Conservation (phyloP, 805 yeast genomes). For the Komagataella ulmi region DNA sequence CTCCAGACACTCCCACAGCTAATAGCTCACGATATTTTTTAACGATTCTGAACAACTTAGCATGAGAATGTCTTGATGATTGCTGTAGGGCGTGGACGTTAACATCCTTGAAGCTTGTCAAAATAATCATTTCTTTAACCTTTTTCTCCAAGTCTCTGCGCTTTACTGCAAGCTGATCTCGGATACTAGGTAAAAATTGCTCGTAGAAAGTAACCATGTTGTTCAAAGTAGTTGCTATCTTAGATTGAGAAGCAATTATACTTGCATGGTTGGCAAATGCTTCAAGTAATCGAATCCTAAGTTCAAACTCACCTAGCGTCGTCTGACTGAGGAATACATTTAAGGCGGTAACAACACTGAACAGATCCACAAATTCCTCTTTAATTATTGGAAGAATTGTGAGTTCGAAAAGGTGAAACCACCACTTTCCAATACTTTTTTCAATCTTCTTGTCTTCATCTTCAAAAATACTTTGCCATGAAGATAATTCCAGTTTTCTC, state of each 20-base stretch:
- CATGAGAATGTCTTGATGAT: conserved; percentile 85
- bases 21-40: conserved; percentile 65
- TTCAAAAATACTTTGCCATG: conserved; percentile 70
- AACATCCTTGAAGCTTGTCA: conserved; percentile 97
- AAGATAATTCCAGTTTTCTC: conserved; percentile 77
- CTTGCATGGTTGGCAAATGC: conserved; percentile 50
- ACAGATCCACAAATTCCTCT: conserved; percentile 20
- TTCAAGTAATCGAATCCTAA: conserved; percentile 44
- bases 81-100: conserved; percentile 88
- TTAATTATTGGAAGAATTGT: conserved; percentile 39
- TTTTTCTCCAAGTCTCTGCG: conserved; percentile 60
- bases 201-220: conserved; percentile 52
- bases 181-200: conserved; percentile 46
- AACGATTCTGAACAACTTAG: conserved; percentile 67
- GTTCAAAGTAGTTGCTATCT: conserved; percentile 2
- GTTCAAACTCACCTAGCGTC: conserved; percentile 57
- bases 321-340: conserved; percentile 67
- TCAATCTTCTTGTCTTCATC: conserved; percentile 42
- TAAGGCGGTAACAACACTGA: conserved; percentile 40
- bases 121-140: conserved; percentile 66
- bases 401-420: conserved; percentile 83
- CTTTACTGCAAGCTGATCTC: conserved; percentile 26
- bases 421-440: conserved; percentile 61
- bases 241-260: background rate
- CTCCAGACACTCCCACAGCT: conserved; percentile 30